These are phyloP conservation scores for Trichosporon sp. DNA, from an alignment of 1,284 basidiomycete genomes.

Conservation along the genomic window DNA sequence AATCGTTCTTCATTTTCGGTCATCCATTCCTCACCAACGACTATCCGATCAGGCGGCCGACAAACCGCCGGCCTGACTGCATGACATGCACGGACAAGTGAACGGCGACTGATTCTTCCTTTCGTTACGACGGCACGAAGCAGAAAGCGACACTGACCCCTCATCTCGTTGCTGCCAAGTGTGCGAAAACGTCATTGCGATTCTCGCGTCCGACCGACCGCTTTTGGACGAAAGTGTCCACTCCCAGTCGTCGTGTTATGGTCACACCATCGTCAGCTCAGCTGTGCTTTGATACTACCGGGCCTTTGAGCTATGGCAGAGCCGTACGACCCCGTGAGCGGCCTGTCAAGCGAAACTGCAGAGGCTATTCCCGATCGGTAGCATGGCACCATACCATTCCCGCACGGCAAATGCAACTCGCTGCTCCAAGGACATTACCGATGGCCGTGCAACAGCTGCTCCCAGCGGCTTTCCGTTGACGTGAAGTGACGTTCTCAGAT, in stretches of 20 bases:
- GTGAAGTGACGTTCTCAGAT: neutral
- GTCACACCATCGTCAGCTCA: neutral
- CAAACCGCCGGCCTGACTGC: no score
- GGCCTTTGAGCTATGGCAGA: neutral
- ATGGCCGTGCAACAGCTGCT: neutral
- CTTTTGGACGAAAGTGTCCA: neutral
- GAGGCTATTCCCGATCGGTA: neutral
- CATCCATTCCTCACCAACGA: neutral
- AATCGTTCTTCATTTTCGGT: neutral
- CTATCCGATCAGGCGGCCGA: neutral
- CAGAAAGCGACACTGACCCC: neutral
- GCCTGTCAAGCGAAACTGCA: neutral
- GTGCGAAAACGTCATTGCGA: neutral
- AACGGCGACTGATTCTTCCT: neutral
- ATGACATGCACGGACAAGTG: neutral
- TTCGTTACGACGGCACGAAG: neutral
- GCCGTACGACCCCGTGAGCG: neutral
- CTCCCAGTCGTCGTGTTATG: neutral
- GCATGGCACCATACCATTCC: neutral
- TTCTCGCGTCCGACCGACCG: neutral
- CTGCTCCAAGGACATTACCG: neutral
- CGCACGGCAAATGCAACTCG: neutral
- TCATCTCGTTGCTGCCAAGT: neutral
- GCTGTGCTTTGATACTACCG: neutral
- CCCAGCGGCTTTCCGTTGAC: neutral